phyloP scores from a whole-genome alignment of 2,329 filamentous ascomycete species.

The Nigrograna mackinnonii region DNA sequence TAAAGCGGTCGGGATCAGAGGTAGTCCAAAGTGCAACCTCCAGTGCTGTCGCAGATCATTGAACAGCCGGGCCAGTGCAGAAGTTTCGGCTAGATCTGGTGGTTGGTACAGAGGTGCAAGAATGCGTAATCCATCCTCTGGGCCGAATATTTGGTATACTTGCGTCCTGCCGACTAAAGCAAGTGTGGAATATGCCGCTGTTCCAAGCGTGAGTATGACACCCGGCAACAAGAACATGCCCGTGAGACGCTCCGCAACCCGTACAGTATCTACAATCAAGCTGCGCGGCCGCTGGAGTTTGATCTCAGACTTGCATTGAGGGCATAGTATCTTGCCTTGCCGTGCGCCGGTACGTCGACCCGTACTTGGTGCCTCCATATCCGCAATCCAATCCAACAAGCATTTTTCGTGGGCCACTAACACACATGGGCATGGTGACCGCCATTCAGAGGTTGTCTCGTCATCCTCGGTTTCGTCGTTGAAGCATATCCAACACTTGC shows the following conservation, averaged over 20 bases:
- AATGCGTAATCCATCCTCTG: slow-evolving; percentile 61
- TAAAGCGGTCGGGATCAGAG: slow-evolving; percentile 69
- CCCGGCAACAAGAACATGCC: slow-evolving; percentile 67
- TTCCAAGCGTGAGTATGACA: slow-evolving; percentile 59
- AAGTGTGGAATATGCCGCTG: slow-evolving; percentile 47
- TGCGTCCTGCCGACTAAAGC: slow-evolving; percentile 64
- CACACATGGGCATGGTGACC: slow-evolving; percentile 87
- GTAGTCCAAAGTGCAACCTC: slow-evolving; percentile 62
- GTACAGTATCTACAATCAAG: slow-evolving; percentile 68
- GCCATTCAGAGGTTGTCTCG: slow-evolving; percentile 70
- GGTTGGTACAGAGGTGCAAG: slow-evolving; percentile 45
- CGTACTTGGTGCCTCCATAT: slow-evolving; percentile 70
- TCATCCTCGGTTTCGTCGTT: slow-evolving; percentile 67
- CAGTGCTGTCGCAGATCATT: slow-evolving; percentile 45
- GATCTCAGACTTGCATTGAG: slow-evolving; percentile 86
- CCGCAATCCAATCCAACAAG: slow-evolving; percentile 90
- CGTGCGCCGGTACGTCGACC: slow-evolving; percentile 49
- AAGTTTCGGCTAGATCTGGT: slow-evolving; percentile 34
- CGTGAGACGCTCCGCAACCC: slow-evolving; percentile 60
- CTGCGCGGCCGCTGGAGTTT: slow-evolving; percentile 75
- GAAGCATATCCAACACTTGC: slow-evolving; percentile 73
- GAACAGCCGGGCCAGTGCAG: slow-evolving; percentile 30
- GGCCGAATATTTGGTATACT: slow-evolving; percentile 68
- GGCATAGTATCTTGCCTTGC: slow-evolving; percentile 72
- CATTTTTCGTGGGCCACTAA: slow-evolving; percentile 89